A percentile compares a stretch with the other conserved stretches of the same genome.
Evolutionary conservation across 2,329 filamentous ascomycete species (phyloP).

Genomic region (Aspergillus tubingensis): DNA sequence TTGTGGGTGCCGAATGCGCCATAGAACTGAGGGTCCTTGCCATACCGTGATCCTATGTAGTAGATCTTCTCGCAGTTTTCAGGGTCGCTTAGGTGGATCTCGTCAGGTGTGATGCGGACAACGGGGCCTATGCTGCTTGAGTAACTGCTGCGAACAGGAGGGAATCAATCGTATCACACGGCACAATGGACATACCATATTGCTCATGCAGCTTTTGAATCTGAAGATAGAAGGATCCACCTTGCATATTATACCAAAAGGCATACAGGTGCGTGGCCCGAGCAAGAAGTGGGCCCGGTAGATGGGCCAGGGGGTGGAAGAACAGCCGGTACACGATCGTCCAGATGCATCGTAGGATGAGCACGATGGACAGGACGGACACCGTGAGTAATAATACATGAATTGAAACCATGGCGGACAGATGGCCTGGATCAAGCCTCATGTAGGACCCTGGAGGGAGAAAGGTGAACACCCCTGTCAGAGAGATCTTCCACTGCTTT

Average conservation of each 20-base stretch:
- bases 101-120: constrained; percentile 31
- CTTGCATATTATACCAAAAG: constrained; percentile 29
- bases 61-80: constrained; percentile 29
- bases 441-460: not conserved
- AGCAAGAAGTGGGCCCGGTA: constrained; percentile 31
- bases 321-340: constrained; percentile 27
- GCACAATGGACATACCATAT: constrained; percentile 24
- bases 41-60: constrained; percentile 26
- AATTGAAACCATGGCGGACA: not conserved
- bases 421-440: not conserved
- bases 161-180: not conserved
- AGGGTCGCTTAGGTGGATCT: constrained; percentile 32
- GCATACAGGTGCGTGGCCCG: constrained; percentile 23
- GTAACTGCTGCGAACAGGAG: too few relatives aligned
- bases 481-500: not conserved
- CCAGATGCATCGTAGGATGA: constrained; percentile 7
- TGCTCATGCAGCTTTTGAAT: constrained; percentile 29
- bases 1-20: constrained; percentile 27
- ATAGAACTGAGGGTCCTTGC: constrained; percentile 30
- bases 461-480: not conserved
- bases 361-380: not conserved
- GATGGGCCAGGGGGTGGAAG: constrained; percentile 31
- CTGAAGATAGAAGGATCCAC: constrained; percentile 26
- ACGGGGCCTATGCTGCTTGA: constrained; percentile 25
- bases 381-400: constrained; percentile 2